Percentiles rank a stretch among this genome's conserved stretches.
phyloP scores from a whole-genome alignment of 495 filamentous ascomycete species.

The Aspergillus affinis region DNA sequence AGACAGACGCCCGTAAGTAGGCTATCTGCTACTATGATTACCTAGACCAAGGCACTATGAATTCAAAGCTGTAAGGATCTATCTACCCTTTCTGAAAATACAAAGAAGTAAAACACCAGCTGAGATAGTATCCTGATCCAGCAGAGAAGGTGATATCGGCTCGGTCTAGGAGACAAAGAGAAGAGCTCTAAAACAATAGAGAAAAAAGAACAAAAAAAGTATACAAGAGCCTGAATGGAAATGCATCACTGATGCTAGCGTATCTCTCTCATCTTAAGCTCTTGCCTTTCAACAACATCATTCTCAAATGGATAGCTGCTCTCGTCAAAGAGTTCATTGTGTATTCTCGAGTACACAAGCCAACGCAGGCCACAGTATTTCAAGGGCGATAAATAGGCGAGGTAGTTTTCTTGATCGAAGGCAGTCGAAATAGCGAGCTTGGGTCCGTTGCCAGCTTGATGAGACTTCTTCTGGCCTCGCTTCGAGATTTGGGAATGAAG shows the following conservation, averaged over 20 bases:
- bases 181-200: no score
- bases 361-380: neutral
- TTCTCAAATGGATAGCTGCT: no score
- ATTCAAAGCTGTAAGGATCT: neutral
- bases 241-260: no score
- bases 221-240: neutral
- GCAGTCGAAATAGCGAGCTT: conserved; percentile 11
- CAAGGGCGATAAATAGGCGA: conserved; percentile 2
- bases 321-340: no score
- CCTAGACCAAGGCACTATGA: neutral
- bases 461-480: neutral
- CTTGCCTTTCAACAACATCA: no score
- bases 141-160: neutral
- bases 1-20: neutral
- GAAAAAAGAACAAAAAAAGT: neutral
- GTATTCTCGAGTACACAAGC: neutral
- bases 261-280: no score
- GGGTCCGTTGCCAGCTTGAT: neutral
- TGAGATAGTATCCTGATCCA: no score
- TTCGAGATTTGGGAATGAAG: neutral
- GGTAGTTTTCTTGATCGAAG: conserved; percentile 15
- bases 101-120: neutral
- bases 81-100: neutral
- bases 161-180: neutral
- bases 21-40: neutral